Conservation (phyloP, 2,329 filamentous ascomycete species). For the Leptosphaerulina australis region DNA sequence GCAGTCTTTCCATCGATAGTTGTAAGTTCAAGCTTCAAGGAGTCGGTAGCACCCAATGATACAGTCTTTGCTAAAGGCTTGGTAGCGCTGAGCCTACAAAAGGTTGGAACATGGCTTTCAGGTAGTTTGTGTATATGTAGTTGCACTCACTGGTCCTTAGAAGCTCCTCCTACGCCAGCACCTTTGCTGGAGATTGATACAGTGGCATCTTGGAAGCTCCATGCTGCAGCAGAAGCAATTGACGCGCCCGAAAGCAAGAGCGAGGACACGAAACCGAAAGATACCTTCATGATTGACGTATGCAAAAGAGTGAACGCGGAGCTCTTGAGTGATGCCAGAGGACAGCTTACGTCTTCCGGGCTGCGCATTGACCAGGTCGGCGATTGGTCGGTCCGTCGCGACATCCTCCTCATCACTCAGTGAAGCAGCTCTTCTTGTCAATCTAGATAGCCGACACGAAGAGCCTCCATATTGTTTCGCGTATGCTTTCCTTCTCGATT, state of each 20-base stretch:
- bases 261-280: conserved; percentile 51
- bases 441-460: too few relatives aligned
- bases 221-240: conserved; percentile 57
- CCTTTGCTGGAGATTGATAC: conserved; percentile 68
- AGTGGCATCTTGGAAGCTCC: conserved; percentile 76
- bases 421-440: too few relatives aligned
- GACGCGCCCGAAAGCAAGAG: conserved; percentile 50
- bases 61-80: conserved; percentile 68
- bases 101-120: neutral
- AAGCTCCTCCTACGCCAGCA: conserved; percentile 55
- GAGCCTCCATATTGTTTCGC: too few relatives aligned
- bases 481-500: too few relatives aligned
- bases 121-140: conserved; percentile 14
- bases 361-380: neutral
- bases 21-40: conserved; percentile 81
- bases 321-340: conserved; percentile 26
- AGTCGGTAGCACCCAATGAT: conserved; percentile 69
- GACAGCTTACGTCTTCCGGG: conserved; percentile 31
- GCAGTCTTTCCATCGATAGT: conserved; percentile 77
- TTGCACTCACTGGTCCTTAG: conserved; percentile 69
- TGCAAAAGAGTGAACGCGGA: conserved; percentile 35
- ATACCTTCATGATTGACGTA: conserved; percentile 50
- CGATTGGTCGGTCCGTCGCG: neutral
- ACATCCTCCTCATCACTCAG: too few relatives aligned
- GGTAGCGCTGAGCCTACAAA: conserved; percentile 52